These are phyloP conservation scores for Neofusicoccum kwambonambiense DNA, from an alignment of 2,329 filamentous ascomycete genomes.

Conservation along the genomic window DNA sequence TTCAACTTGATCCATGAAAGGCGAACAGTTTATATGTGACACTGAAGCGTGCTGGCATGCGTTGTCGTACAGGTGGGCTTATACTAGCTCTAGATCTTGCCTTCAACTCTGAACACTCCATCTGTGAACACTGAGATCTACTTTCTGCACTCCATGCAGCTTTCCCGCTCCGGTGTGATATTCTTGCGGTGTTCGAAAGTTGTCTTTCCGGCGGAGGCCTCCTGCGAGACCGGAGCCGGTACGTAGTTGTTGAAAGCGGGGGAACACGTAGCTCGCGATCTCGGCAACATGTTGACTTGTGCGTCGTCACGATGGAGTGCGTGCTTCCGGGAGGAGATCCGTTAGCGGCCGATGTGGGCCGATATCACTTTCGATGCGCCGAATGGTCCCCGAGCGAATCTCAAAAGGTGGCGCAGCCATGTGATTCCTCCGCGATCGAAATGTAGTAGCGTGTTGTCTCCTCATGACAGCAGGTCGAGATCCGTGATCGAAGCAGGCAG, in stretches of 20 bases:
- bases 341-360: no score
- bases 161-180: not conserved
- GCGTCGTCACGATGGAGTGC: no score
- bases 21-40: not conserved
- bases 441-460: not conserved
- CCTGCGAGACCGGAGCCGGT: no score
- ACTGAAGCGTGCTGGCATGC: not conserved
- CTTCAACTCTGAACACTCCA: not conserved
- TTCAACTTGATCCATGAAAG: no score
- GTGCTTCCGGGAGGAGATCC: no score
- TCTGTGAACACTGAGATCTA: not conserved
- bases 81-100: not conserved
- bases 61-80: not conserved
- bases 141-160: not conserved
- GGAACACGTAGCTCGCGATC: no score
- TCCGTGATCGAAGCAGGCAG: not conserved
- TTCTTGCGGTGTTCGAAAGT: not conserved
- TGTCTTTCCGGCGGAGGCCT: no score
- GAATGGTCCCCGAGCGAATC: not conserved
- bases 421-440: not conserved
- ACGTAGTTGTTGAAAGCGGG: no score
- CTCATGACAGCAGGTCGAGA: not conserved
- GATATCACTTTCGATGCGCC: no score
- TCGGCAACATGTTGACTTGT: no score
- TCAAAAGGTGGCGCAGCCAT: not conserved